These are phyloP conservation scores for Candida jianshihensis DNA, from an alignment of 805 yeast species.

Conservation along the genomic window DNA sequence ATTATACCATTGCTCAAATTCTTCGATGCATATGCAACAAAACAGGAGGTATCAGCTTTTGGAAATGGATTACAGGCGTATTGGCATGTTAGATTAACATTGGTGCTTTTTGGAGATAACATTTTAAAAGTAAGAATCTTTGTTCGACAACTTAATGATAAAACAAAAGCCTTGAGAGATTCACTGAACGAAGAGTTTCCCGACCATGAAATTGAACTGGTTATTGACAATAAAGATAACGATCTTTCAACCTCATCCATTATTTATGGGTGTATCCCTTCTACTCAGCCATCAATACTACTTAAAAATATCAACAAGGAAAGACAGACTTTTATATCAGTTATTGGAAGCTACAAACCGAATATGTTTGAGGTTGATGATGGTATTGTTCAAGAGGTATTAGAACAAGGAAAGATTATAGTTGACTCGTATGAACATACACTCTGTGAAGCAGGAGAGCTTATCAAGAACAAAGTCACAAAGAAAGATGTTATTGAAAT, in stretches of 20 bases:
- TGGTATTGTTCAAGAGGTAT: slow-evolving; percentile 28
- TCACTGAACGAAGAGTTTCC: slow-evolving; percentile 27
- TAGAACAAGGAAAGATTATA: slow-evolving; percentile 36
- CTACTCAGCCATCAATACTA: slow-evolving; percentile 40
- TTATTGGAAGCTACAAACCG: slow-evolving; percentile 65
- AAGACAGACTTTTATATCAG: slow-evolving; percentile 38
- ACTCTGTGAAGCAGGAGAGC: slow-evolving; percentile 57
- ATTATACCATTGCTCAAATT: slow-evolving; percentile 37
- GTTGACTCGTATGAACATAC: slow-evolving; percentile 57
- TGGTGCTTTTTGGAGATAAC: slow-evolving; percentile 30
- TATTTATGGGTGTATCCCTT: slow-evolving; percentile 56
- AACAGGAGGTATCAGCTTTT: slow-evolving; percentile 32
- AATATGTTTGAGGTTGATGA: slow-evolving; percentile 57
- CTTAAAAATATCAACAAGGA: slow-evolving; percentile 23
- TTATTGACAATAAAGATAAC: slow-evolving; percentile 15
- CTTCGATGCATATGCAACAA: slow-evolving; percentile 19
- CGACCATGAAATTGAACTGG: slow-evolving; percentile 19
- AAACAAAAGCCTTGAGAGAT: slow-evolving; percentile 16
- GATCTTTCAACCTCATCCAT: slow-evolving; percentile 35
- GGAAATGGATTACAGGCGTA: slow-evolving; percentile 61
- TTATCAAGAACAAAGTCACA: slow-evolving; percentile 38
- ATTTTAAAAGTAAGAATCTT: slow-evolving; percentile 37
- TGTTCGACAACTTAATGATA: slow-evolving; percentile 39
- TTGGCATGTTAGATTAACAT: slow-evolving; percentile 51
- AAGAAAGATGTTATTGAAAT: slow-evolving; percentile 39